phyloP scores from a whole-genome alignment of 2,329 filamentous ascomycete genomes.

The Xylariaceae sp. region DNA sequence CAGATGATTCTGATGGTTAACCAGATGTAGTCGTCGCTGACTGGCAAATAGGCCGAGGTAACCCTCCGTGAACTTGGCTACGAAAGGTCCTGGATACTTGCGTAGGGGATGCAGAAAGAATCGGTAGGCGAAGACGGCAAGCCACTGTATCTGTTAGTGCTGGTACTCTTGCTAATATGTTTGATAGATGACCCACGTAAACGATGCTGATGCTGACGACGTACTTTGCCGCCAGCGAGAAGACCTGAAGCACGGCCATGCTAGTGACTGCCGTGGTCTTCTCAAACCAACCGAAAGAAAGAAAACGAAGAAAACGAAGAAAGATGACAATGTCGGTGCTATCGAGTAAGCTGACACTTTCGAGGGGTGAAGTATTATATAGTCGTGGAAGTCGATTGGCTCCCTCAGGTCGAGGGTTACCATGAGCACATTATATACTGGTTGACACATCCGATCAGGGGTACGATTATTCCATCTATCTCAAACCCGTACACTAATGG shows the following conservation, averaged over 20 bases:
- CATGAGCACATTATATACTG: no score
- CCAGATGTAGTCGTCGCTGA: slow-evolving; percentile 11
- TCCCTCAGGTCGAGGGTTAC: no score
- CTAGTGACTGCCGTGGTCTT: background rate
- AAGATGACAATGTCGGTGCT: background rate
- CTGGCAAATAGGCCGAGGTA: slow-evolving; percentile 17
- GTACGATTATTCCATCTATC: no score
- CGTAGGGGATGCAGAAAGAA: slow-evolving; percentile 16
- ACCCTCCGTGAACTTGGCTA: slow-evolving; percentile 16
- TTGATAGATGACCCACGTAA: background rate
- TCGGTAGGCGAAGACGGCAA: slow-evolving; percentile 9
- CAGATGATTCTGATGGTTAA: slow-evolving; percentile 11
- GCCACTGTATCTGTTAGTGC: slow-evolving; percentile 9
- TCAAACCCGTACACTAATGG: no score
- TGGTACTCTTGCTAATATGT: background rate
- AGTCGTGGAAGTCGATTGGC: no score
- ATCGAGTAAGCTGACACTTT: no score
- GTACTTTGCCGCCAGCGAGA: background rate
- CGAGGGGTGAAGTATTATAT: no score
- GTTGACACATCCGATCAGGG: no score
- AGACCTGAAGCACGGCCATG: background rate
- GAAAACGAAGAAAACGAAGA: no score
- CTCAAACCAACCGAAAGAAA: background rate
- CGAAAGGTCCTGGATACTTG: slow-evolving; percentile 17
- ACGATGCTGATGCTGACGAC: background rate